A percentile compares a stretch with the other conserved stretches of the same genome.
These are phyloP conservation scores for Epicoccum nigrum DNA, from an alignment of 2,329 filamentous ascomycete genomes.

Conservation along the genomic window DNA sequence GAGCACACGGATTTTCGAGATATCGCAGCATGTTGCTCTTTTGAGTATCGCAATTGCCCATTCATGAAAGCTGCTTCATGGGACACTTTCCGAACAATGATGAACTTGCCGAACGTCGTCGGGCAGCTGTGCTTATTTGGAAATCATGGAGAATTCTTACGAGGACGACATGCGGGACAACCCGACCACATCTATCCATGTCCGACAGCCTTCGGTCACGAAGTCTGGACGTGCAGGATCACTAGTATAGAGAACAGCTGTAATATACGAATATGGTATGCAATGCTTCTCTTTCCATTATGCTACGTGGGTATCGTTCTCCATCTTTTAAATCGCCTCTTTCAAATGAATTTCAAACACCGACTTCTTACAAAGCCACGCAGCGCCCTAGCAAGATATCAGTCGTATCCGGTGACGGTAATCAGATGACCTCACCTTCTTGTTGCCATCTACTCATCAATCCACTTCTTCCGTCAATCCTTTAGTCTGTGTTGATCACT, in stretches of 20 bases:
- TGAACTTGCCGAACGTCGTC: background rate
- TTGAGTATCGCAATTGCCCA: too few relatives aligned
- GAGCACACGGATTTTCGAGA: background rate
- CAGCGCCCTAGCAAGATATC: background rate
- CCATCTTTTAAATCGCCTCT: constrained; percentile 8
- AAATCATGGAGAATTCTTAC: background rate
- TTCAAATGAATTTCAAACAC: constrained; percentile 4
- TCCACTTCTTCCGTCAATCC: too few relatives aligned
- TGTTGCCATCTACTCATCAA: background rate
- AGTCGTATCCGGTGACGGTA: background rate
- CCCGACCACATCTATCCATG: background rate
- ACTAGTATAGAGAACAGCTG: background rate
- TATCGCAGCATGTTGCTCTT: background rate
- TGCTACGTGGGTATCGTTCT: constrained; percentile 17
- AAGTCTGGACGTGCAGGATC: background rate
- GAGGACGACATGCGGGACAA: background rate
- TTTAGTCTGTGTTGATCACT: constrained; percentile 10
- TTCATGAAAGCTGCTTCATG: constrained; percentile 1
- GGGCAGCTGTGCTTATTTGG: background rate
- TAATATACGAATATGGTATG: background rate
- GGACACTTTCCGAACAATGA: background rate
- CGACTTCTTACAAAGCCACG: background rate
- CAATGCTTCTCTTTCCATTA: constrained; percentile 10
- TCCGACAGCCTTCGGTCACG: background rate
- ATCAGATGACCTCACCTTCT: background rate